These are phyloP conservation scores for Erodium trifolium DNA, from an alignment of 441 rosid genomes.

Conservation along the genomic window DNA sequence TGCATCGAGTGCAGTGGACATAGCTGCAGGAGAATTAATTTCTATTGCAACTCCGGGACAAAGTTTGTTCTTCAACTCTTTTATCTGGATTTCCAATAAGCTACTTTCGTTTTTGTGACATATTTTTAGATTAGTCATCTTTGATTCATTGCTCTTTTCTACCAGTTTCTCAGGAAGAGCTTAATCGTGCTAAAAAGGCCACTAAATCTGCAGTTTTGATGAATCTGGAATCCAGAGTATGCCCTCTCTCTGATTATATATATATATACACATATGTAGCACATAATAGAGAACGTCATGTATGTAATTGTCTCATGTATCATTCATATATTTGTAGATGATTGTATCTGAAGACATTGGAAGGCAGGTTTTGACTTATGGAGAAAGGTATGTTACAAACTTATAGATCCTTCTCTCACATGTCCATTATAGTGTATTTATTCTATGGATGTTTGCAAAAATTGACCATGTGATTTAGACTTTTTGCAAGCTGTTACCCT, in stretches of 20 bases:
- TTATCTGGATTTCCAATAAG: too few species aligned
- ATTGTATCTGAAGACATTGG: constrained; percentile 24
- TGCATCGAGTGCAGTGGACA: not conserved
- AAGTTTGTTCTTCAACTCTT: not conserved
- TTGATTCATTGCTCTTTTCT: too few species aligned
- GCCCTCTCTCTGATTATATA: not conserved
- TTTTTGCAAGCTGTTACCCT: too few species aligned
- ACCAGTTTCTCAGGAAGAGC: constrained; percentile 17
- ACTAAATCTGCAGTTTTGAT: constrained; percentile 23
- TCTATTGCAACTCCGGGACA: not conserved
- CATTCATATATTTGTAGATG: constrained; percentile 16
- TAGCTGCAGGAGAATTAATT: not conserved
- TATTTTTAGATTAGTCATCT: not conserved
- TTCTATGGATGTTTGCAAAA: too few species aligned
- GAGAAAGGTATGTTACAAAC: constrained; percentile 19
- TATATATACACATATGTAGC: too few species aligned
- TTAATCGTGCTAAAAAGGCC: constrained; percentile 22
- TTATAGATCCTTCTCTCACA: too few species aligned
- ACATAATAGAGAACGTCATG: too few species aligned
- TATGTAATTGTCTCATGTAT: not conserved
- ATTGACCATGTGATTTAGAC: too few species aligned
- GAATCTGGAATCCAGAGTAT: constrained; percentile 25
- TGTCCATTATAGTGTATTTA: too few species aligned
- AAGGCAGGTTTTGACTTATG: constrained; percentile 24
- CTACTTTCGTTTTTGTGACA: not conserved